Conservation (phyloP, 768 basidiomycete species). For the Leccinum broughii region DNA sequence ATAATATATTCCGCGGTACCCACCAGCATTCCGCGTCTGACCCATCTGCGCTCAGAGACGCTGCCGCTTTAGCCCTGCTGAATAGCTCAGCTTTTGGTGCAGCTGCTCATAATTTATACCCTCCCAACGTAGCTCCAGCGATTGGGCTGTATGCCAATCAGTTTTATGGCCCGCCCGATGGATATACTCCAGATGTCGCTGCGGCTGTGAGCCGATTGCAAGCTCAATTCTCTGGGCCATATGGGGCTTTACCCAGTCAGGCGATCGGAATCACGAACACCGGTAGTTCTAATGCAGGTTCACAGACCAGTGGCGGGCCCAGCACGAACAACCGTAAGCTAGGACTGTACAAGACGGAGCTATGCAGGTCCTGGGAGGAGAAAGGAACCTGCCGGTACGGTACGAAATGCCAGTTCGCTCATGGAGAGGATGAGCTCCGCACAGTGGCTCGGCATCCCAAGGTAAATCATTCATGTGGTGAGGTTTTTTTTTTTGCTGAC, state of each 20-base stretch:
- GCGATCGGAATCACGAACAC: conserved; percentile 26
- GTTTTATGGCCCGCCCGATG: conserved; percentile 64
- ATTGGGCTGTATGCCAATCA: conserved; percentile 70
- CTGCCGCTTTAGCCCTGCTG: conserved; percentile 63
- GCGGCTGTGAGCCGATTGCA: conserved; percentile 66
- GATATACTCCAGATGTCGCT: conserved; percentile 54
- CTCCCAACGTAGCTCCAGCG: conserved; percentile 42
- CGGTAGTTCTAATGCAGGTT: too few relatives aligned
- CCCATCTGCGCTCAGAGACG: conserved; percentile 74
- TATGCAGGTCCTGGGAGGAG: conserved; percentile 92
- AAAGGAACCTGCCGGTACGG: conserved; percentile 86
- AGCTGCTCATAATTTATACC: conserved; percentile 54
- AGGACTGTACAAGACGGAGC: conserved; percentile 87
- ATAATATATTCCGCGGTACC: conserved; percentile 66
- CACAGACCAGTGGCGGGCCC: conserved; percentile 56
- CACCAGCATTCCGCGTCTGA: conserved; percentile 87
- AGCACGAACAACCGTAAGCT: conserved; percentile 92
- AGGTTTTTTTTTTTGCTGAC: conserved; percentile 13
- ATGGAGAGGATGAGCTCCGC: conserved; percentile 86
- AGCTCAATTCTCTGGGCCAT: conserved; percentile 53
- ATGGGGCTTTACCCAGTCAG: conserved; percentile 49
- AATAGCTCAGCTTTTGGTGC: conserved; percentile 53
- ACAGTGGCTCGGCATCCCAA: conserved; percentile 87
- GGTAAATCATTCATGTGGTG: conserved; percentile 42
- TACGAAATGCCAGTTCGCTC: conserved; percentile 89